Conservation (phyloP, 345 rosid genomes). For the Gossypium rotundifolium region DNA sequence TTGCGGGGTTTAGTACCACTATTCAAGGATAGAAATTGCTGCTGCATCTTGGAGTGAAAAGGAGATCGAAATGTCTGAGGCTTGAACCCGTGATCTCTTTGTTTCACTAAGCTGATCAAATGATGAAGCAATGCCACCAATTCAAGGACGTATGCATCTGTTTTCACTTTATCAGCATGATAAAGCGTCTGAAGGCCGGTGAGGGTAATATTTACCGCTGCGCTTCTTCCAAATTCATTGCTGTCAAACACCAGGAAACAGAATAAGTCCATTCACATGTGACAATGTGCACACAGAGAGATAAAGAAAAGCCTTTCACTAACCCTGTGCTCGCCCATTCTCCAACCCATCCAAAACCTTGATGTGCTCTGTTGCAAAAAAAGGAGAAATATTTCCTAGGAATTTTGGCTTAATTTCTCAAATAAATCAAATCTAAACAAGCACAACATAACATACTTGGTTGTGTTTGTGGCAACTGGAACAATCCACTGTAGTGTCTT, state of each 20-base stretch:
- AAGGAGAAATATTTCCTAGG: slow-evolving; percentile 5
- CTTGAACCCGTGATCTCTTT: slow-evolving; percentile 38
- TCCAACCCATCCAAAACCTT: slow-evolving; percentile 97
- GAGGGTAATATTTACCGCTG: slow-evolving; percentile 27
- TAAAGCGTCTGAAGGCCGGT: slow-evolving; percentile 81
- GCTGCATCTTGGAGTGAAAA: slow-evolving; percentile 37
- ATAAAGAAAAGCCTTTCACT: slow-evolving; percentile 20
- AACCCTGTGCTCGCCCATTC: slow-evolving; percentile 94
- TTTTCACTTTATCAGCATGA: slow-evolving; percentile 63
- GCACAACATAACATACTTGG: slow-evolving; percentile 44
- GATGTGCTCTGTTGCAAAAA: slow-evolving; percentile 57
- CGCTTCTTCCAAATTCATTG: slow-evolving; percentile 25
- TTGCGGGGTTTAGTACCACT: slow-evolving; percentile 16
- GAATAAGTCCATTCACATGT: not conserved
- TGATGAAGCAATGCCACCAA: slow-evolving; percentile 71
- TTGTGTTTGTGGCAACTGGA: slow-evolving; percentile 74
- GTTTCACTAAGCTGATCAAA: slow-evolving; percentile 47
- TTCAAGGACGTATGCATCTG: slow-evolving; percentile 64
- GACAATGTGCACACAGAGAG: not conserved
- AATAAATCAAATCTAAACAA: not conserved
- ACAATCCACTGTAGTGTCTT: slow-evolving; percentile 83
- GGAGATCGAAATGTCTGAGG: slow-evolving; percentile 34
- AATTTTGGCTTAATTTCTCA: not conserved
- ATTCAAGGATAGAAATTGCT: slow-evolving; percentile 25
- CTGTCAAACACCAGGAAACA: slow-evolving; percentile 19